Base-by-base conservation (phyloP, 139 green algal species). In the Coelastrella sp. region DNA sequence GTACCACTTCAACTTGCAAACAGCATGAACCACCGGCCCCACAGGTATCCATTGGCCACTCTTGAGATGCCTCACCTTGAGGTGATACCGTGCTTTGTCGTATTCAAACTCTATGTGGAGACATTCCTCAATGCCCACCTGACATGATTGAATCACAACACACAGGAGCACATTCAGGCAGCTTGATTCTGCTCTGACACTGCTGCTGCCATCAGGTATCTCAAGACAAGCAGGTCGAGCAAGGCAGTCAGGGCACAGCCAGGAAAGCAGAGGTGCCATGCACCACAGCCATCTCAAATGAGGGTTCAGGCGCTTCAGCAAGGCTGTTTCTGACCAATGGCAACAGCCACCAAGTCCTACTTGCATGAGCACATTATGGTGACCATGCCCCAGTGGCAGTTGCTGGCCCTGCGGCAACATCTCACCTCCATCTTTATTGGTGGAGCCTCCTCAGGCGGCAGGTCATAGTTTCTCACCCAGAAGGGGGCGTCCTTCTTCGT, bases 51-150 rank as follows among this genome's bases (percentile, higher is more conserved):
- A 73, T 79, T 22, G n/a, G 9, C 76, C 76, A 58, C 19, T 57
- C 20, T 8, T 70, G 63, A 6, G 61, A 9, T 75, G 56, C 14
- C 78, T 85, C 72, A 94, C 90, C 76, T 95, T 94, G 76, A 99
- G 91, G 84, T 98, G 93, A 93, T 98, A 99, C 78, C 94, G 93
- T 8, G 91, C 94, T 86, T 97, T 98, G 92, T 95, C 92, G 88
- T 99, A 99, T 93, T 99, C 98, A 93, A 99, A 99, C 95, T 99
- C 98, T 58, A 99, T 99, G 94, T 99, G 98, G 84, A 99, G 94
- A 94, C 98, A 99, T 90, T 99, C 98, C 96, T 99, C 98, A 58
- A 99, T 99, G 76, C 98, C 98, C 57, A 99, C 98, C 95, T 99
- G 97, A 97, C 99, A 25, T 6, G 10, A 60, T 63, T 14, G 7